Conservation (phyloP, 306 rosid species). For the Heteromeles arbutifolia region DNA sequence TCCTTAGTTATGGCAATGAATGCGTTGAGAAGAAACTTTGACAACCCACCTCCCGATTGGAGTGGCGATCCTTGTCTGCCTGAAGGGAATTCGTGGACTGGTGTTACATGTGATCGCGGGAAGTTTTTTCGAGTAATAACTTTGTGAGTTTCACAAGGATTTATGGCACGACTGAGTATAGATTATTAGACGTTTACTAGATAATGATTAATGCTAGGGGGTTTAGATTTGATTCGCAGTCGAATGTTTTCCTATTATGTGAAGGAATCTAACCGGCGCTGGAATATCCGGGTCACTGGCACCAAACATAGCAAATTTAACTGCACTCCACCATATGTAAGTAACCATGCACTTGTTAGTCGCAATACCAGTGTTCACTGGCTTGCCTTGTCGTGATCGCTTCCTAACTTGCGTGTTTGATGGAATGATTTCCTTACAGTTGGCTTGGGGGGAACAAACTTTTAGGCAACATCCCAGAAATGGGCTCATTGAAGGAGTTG, state of each 20-base stretch:
- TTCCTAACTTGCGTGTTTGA: slow-evolving; percentile 2
- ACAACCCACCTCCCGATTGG: slow-evolving; percentile 74
- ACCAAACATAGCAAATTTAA: slow-evolving; percentile 41
- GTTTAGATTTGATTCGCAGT: background rate
- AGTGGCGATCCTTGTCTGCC: slow-evolving; percentile 89
- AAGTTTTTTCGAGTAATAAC: slow-evolving; percentile 28
- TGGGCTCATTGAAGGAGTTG: slow-evolving; percentile 47
- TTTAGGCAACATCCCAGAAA: slow-evolving; percentile 63
- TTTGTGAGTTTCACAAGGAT: slow-evolving; percentile 43
- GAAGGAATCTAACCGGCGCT: slow-evolving; percentile 58
- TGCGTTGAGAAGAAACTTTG: slow-evolving; percentile 43
- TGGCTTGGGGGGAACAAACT: slow-evolving; percentile 72
- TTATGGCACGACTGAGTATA: background rate
- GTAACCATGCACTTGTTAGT: slow-evolving; percentile 14
- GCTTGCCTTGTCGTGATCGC: background rate
- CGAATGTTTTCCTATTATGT: slow-evolving; percentile 10
- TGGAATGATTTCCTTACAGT: slow-evolving; percentile 31
- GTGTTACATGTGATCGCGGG: slow-evolving; percentile 51
- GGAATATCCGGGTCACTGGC: slow-evolving; percentile 60
- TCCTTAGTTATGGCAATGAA: slow-evolving; percentile 56
- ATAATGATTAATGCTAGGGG: background rate
- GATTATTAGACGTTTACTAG: background rate
- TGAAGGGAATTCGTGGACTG: slow-evolving; percentile 70
- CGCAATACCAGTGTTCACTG: background rate
- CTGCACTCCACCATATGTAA: slow-evolving; percentile 57